phyloP scores from a whole-genome alignment of 768 basidiomycete genomes.

The Agrocybe pediades region DNA sequence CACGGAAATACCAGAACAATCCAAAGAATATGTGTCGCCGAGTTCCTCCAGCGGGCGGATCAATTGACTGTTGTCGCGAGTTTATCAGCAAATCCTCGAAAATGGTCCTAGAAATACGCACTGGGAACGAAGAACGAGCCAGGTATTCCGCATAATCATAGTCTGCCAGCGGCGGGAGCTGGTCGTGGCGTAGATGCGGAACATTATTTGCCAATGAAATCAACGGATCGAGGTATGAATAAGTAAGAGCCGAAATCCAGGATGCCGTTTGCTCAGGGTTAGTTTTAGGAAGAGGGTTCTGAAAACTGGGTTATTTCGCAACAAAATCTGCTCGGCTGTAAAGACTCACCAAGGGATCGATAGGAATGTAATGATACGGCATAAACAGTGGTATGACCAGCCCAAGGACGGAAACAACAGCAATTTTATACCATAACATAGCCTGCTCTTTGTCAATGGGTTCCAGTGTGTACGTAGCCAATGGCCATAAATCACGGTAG shows the following conservation, averaged over 20 bases:
- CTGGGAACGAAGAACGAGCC: conserved; percentile 14
- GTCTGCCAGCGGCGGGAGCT: conserved; percentile 64
- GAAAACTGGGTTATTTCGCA: neutral
- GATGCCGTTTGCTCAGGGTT: conserved; percentile 55
- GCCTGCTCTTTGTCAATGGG: conserved; percentile 39
- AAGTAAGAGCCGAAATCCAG: conserved; percentile 42
- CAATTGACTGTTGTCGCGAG: conserved; percentile 27
- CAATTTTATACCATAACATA: neutral
- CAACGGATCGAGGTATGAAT: conserved; percentile 53
- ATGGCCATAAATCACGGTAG: conserved; percentile 57
- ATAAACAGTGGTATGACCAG: neutral
- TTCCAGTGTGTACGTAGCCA: conserved; percentile 44
- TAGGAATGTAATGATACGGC: neutral
- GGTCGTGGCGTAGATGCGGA: conserved; percentile 45
- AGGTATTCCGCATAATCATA: conserved; percentile 40
- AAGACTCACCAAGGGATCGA: neutral
- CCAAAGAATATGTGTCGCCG: conserved; percentile 46
- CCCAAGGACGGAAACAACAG: neutral
- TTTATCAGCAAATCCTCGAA: neutral
- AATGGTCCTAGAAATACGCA: conserved; percentile 22
- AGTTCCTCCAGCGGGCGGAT: conserved; percentile 38
- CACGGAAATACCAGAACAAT: conserved; percentile 36
- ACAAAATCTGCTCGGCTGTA: neutral
- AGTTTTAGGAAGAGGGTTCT: conserved; percentile 32
- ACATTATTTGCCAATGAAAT: conserved; percentile 43